Percentiles rank a stretch among this genome's conserved stretches.
Conservation (phyloP, 139 green algal species). For the Edaphochlamys debaryana region DNA sequence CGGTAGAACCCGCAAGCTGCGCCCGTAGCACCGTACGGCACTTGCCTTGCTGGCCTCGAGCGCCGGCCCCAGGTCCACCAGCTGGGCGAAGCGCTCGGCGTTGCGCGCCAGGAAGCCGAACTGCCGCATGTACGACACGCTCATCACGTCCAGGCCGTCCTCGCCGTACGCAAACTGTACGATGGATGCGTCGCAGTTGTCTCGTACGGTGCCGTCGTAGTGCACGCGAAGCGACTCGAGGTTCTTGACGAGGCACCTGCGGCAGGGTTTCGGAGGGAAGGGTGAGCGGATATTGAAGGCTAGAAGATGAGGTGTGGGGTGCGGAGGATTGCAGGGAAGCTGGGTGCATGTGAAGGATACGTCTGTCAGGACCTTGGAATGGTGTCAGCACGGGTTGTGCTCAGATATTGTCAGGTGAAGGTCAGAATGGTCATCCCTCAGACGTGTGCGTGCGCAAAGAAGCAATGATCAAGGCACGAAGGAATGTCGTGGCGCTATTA, state of each 20-base stretch:
- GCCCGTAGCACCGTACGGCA: no score
- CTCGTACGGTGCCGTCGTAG: slow-evolving; percentile 92
- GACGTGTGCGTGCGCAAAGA: not conserved
- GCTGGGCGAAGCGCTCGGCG: slow-evolving; percentile 63
- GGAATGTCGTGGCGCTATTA: slow-evolving; percentile 30
- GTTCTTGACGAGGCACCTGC: slow-evolving; percentile 94
- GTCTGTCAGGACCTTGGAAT: slow-evolving; percentile 37
- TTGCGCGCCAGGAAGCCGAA: slow-evolving; percentile 90
- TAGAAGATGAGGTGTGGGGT: not conserved
- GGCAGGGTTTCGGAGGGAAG: no score
- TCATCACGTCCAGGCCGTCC: slow-evolving; percentile 90
- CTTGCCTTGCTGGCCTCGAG: slow-evolving; percentile 37
- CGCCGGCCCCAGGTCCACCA: slow-evolving; percentile 43
- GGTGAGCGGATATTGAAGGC: slow-evolving; percentile 87
- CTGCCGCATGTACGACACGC: slow-evolving; percentile 75
- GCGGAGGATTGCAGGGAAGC: not conserved
- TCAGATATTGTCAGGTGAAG: slow-evolving; percentile 48
- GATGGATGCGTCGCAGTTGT: slow-evolving; percentile 87
- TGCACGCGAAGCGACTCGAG: slow-evolving; percentile 90
- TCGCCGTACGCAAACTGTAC: slow-evolving; percentile 96
- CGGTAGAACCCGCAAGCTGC: no score
- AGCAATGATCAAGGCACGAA: not conserved
- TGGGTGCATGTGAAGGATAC: no score
- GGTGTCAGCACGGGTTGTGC: slow-evolving; percentile 37
- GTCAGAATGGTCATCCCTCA: slow-evolving; percentile 37